A percentile compares a stretch with the other conserved stretches of the same genome.
Conservation (phyloP, 192 early-diverging fungal species). For the Coemansia sp. region DNA sequence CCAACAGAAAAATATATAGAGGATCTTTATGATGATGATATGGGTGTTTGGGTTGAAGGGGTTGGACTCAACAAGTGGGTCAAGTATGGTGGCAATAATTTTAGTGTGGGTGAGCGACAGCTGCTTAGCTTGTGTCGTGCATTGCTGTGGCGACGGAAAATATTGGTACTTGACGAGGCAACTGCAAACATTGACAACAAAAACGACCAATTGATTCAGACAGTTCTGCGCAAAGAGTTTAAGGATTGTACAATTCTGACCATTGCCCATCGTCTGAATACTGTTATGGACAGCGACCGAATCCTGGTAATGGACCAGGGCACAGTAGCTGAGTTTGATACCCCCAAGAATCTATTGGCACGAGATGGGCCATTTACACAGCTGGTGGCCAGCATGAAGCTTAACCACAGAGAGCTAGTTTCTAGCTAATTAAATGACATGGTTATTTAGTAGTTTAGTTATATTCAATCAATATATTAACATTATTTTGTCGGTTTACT, state of each 20-base stretch:
- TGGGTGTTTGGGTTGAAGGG: slow-evolving; percentile 12
- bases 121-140: slow-evolving; percentile 59
- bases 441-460: too few species aligned
- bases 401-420: background rate
- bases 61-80: slow-evolving; percentile 25
- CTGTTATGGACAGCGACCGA: slow-evolving; percentile 60
- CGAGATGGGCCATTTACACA: slow-evolving; percentile 11
- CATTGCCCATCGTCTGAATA: slow-evolving; percentile 72
- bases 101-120: slow-evolving; percentile 74
- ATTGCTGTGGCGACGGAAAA: slow-evolving; percentile 62
- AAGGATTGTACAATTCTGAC: slow-evolving; percentile 52
- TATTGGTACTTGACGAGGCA: slow-evolving; percentile 79
- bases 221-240: slow-evolving; percentile 55
- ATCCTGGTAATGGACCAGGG: slow-evolving; percentile 59
- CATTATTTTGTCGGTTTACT: too few species aligned
- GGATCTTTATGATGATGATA: background rate
- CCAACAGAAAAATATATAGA: slow-evolving; percentile 12
- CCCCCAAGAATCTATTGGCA: slow-evolving; percentile 14
- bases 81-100: slow-evolving; percentile 60
- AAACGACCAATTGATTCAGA: slow-evolving; percentile 64
- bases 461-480: too few species aligned
- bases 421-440: background rate
- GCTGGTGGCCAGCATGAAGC: slow-evolving; percentile 16
- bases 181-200: slow-evolving; percentile 60
- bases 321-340: slow-evolving; percentile 28